Percentiles rank a stretch among this genome's conserved stretches.
These are phyloP conservation scores for Candida insectalens DNA, from an alignment of 805 yeast genomes.

Conservation along the genomic window DNA sequence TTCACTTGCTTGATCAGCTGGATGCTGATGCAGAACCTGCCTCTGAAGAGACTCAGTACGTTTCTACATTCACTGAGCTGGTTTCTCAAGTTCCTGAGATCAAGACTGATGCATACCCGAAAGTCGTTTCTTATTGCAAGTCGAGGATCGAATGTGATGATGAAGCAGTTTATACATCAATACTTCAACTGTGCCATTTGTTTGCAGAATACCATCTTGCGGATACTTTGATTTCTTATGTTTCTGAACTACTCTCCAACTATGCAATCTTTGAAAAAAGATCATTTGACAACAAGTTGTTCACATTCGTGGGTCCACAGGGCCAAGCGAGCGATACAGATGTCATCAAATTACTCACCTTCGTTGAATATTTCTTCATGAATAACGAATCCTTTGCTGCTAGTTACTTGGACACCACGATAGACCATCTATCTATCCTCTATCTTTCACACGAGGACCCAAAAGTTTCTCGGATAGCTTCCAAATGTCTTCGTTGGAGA, in stretches of 20 bases:
- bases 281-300: slow-evolving; percentile 7
- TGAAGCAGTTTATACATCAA: slow-evolving; percentile 13
- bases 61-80: slow-evolving; percentile 15
- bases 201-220: slow-evolving; percentile 3
- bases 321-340: too few species aligned
- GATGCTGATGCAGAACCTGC: not conserved
- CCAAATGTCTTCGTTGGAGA: slow-evolving; percentile 48
- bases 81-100: slow-evolving; percentile 6
- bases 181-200: not conserved
- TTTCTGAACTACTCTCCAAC: slow-evolving; percentile 2
- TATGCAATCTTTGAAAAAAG: slow-evolving; percentile 9
- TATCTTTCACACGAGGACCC: slow-evolving; percentile 30
- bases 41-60: slow-evolving; percentile 3
- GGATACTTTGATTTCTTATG: slow-evolving; percentile 5
- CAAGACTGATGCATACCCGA: slow-evolving; percentile 3
- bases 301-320: not conserved
- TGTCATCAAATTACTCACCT: slow-evolving; percentile 17
- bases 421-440: slow-evolving; percentile 24
- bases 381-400: slow-evolving; percentile 10
- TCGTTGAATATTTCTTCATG: slow-evolving; percentile 29
- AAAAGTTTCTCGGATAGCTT: slow-evolving; percentile 25
- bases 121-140: slow-evolving; percentile 5
- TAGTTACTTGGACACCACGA: not conserved
- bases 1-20: slow-evolving; percentile 4
- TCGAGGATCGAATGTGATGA: not conserved